Conservation (phyloP, 106 monocot genomes). For the Platanthera zijinensis region DNA sequence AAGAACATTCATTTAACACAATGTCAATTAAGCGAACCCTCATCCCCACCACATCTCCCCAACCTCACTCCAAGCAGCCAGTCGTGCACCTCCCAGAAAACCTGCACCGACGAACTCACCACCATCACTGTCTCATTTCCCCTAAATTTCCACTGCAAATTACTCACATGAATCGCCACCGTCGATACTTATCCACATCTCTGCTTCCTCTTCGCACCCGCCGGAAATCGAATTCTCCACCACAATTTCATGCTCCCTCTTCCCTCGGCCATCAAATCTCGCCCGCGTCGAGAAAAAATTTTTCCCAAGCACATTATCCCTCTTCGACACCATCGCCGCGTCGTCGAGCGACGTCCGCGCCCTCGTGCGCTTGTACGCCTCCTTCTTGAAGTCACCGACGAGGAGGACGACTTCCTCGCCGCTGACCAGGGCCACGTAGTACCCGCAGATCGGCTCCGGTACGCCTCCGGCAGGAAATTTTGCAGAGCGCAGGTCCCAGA, state of each 20-base stretch:
- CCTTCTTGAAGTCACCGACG: conserved; percentile 76
- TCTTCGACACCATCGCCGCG: conserved; percentile 39
- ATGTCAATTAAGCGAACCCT: too few species aligned
- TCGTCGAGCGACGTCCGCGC: conserved; percentile 60
- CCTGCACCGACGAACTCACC: conserved; percentile 56
- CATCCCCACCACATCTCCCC: neutral
- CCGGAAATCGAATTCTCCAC: conserved; percentile 49
- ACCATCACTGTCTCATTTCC: conserved; percentile 72
- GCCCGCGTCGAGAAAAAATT: conserved; percentile 51
- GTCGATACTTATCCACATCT: conserved; percentile 89
- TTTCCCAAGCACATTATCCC: conserved; percentile 63
- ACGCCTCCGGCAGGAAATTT: conserved; percentile 46
- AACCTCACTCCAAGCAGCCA: conserved; percentile 59
- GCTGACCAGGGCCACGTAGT: conserved; percentile 74
- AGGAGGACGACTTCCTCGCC: conserved; percentile 62
- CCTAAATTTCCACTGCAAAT: conserved; percentile 86
- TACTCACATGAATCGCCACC: conserved; percentile 64
- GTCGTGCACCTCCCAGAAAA: conserved; percentile 91
- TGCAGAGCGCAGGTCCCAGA: conserved; percentile 83
- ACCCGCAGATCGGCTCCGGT: conserved; percentile 61
- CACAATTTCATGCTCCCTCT: conserved; percentile 66
- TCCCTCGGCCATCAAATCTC: conserved; percentile 41
- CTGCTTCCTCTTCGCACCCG: conserved; percentile 23
- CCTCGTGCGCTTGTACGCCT: conserved; percentile 77
- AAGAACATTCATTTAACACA: too few species aligned